Conservation (phyloP, 805 yeast species). For the Wickerhamiella hasegawae region DNA sequence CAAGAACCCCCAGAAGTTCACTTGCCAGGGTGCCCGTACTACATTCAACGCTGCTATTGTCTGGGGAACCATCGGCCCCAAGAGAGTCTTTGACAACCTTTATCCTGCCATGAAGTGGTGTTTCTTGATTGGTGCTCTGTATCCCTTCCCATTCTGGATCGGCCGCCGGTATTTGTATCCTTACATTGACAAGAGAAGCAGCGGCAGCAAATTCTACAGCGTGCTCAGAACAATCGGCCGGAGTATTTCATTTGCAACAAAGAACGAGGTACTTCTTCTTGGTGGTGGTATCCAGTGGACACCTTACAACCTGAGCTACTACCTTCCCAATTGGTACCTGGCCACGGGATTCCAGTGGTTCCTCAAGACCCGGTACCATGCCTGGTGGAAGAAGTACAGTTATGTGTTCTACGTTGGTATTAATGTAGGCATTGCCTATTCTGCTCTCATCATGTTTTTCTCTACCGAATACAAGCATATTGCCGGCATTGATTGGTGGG, state of each 20-base stretch:
- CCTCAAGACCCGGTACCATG: slow-evolving; percentile 31
- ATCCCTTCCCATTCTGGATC: slow-evolving; percentile 11
- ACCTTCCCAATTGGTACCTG: slow-evolving; percentile 12
- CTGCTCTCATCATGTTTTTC: slow-evolving; percentile 43
- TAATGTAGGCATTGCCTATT: slow-evolving; percentile 44
- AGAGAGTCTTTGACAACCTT: slow-evolving; percentile 29
- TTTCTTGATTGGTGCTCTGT: slow-evolving; percentile 38
- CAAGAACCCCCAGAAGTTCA: slow-evolving; percentile 27
- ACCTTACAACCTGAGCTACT: slow-evolving; percentile 16
- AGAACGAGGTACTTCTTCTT: slow-evolving; percentile 30
- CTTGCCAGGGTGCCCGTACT: slow-evolving; percentile 25
- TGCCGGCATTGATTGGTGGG: slow-evolving; percentile 46
- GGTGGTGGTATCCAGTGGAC: slow-evolving; percentile 29
- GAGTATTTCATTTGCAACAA: slow-evolving; percentile 24
- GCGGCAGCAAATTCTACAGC: neutral
- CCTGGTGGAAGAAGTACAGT: slow-evolving; percentile 40
- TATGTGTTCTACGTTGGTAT: slow-evolving; percentile 40
- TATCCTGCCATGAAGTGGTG: slow-evolving; percentile 50
- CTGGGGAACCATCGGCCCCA: slow-evolving; percentile 51
- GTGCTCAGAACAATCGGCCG: slow-evolving; percentile 11
- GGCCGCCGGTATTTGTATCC: slow-evolving; percentile 1
- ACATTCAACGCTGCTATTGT: slow-evolving; percentile 35
- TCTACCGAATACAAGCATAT: slow-evolving; percentile 29
- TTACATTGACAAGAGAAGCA: neutral
- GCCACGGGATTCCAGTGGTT: slow-evolving; percentile 30